Evolutionary conservation across 164 flowering plant genomes (phyloP), one percentile per base, ranked within the genome.

Genomic region (Stephania yunnanensis): DNA sequence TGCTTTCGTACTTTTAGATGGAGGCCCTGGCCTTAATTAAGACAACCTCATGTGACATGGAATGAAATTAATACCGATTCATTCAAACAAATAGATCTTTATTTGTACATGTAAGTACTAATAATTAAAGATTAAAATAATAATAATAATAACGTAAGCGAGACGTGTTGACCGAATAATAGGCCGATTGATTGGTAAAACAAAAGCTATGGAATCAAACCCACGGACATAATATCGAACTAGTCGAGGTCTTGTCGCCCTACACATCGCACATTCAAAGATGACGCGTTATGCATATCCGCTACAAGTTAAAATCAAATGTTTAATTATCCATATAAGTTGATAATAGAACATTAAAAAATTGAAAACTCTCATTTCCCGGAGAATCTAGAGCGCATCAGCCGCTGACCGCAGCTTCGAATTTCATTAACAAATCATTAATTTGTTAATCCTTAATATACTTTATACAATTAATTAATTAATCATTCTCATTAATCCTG

Each of bases 301-400:
- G 42, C 42, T 36, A 36, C 42, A 36, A 1, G 42, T 2, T 4
- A 36, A 36, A 36, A 36, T 36, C 4, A 36, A 4, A 36, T 36
- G 42, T 36, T 36, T 36, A 36, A 36, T 36, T 36, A 36, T 36
- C 42, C 42, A 36, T 36, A 36, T 36, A 36, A 36, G 42, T 36
- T 36, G 42, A 36, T 36, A 36, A 36, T 4, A 36, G 4, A 36
- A 36, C 42, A 36, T 36, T 36, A 36, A 36, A 50, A 71, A 22
- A 76, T 44, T 19, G 73, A 79, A 82, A 72, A 46, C 0, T 66
- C 69, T 19, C 75, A 75, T 0, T 25, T 75, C 67, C 89, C 87
- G 85, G 85, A 81, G 89, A 85, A 87, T 90, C 96, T 89, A 85
- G 88, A 89, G 91, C 96, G 93, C 87, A 89, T 89, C 84, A 86